These are phyloP conservation scores for Ophiocordyceps camponoti-floridani DNA, from an alignment of 2,329 filamentous ascomycete species.

Conservation along the genomic window DNA sequence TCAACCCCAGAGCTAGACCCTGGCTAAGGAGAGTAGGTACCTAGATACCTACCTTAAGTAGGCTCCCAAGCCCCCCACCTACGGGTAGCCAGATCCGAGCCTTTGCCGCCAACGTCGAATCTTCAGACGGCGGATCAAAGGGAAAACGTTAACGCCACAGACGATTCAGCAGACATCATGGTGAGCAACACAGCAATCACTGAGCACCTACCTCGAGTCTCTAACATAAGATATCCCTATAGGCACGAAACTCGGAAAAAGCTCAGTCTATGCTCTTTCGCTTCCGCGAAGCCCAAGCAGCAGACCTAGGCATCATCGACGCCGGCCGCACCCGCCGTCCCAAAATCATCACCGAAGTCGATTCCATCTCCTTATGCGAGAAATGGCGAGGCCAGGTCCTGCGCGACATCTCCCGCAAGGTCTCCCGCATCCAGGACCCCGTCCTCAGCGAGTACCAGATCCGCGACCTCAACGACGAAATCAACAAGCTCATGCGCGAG, in stretches of 20 bases:
- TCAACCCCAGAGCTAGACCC: no score
- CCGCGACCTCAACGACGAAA: constrained; percentile 94
- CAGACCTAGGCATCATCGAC: constrained; percentile 91
- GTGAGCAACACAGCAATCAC: not conserved
- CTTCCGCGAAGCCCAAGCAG: constrained; percentile 93
- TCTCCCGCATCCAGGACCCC: constrained; percentile 84
- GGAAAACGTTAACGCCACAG: no score
- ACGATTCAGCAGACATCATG: not conserved
- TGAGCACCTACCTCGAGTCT: not conserved
- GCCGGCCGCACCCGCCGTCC: constrained; percentile 76
- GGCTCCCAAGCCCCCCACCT: no score
- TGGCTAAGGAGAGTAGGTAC: no score
- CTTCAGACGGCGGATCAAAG: no score
- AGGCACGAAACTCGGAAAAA: constrained; percentile 96
- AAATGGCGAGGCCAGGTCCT: constrained; percentile 97
- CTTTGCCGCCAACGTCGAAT: no score
- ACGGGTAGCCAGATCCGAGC: no score
- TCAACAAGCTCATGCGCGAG: constrained; percentile 97
- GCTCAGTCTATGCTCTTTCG: constrained; percentile 99
- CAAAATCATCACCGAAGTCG: constrained; percentile 75
- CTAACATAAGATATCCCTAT: not conserved
- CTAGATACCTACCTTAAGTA: no score
- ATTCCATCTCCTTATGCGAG: constrained; percentile 72
- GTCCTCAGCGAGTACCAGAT: constrained; percentile 93
- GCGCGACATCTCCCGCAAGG: constrained; percentile 92